Evolutionary conservation across 768 basidiomycete species (phyloP), one percentile per base, ranked within the genome.

Genomic region (Xerocomus potaroensis): DNA sequence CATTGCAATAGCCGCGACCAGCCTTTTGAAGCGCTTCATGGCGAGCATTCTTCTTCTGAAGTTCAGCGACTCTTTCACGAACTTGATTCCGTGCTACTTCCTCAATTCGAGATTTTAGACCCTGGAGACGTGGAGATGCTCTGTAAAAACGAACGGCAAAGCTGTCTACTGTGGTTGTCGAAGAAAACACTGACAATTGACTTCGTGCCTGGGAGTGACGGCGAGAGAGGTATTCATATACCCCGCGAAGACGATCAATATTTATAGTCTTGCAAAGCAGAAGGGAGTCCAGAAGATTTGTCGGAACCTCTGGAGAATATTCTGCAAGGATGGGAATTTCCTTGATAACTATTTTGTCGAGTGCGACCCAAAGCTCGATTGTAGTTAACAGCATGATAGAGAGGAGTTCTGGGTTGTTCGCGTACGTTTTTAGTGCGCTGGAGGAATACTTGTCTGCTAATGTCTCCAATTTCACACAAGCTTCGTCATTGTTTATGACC

Each of bases 221-320:
- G 4, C 24, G 9, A 3, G 48, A 43, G 4, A 77, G 47, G 45
- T 78, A 68, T 0, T 42, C 18, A 34, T 50, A 38, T 10, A 64
- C 55, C n/a, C 66, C 45, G 6, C 34, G 27, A 11, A 71, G 61
- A 3, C 70, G 61, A 12, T 45, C 45, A 22, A 76, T 45, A 8
- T 50, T 45, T 21, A 54, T 45, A 5, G 57, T 43, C 44, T 62
- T 63, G 16, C 61, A 66, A 3, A 80, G 60, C 8, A 80, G 59
- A 22, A 80, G 62, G 0, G 65, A 49, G 21, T 75, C 63, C 19
- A 78, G 52, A 23, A 76, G 55, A 3, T 31, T 41, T 3, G 47
- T 24, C 0, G 73, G 65, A 0, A 80, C 56, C 43, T 76, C 77
- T 0, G 77, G 76, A 11, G 74, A 72, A 43, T 75, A 79, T 3